phyloP scores from a whole-genome alignment of 257 asterid species.

The Ilex aquifolium region DNA sequence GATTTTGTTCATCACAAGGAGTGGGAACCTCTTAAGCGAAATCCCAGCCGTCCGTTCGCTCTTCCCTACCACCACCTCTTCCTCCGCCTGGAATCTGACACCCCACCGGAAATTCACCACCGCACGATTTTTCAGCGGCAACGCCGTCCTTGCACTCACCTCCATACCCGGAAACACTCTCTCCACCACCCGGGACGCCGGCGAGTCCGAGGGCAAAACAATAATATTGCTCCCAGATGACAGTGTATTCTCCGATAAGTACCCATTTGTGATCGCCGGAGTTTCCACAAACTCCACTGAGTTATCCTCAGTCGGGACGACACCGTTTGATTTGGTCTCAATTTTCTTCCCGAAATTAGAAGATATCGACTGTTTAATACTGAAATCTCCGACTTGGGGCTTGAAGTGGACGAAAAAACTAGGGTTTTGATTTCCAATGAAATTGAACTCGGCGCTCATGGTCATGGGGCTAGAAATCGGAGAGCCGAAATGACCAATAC shows the following conservation, averaged over 20 bases:
- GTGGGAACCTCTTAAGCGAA: conserved; percentile 39
- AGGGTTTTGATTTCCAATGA: conserved; percentile 62
- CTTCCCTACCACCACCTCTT: conserved; percentile 45
- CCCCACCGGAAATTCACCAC: conserved; percentile 81
- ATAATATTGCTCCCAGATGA: conserved; percentile 33
- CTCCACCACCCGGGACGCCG: conserved; percentile 48
- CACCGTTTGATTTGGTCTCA: conserved; percentile 26
- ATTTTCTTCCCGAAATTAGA: conserved; percentile 30
- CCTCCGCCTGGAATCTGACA: conserved; percentile 56
- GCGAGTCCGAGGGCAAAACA: conserved; percentile 34
- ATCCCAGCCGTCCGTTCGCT: conserved; percentile 31
- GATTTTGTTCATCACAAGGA: conserved; percentile 78
- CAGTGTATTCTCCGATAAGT: conserved; percentile 22
- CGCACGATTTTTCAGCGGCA: conserved; percentile 57
- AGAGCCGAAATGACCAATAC: conserved; percentile 79
- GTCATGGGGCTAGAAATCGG: conserved; percentile 74
- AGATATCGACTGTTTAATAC: conserved; percentile 56
- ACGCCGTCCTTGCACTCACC: conserved; percentile 58
- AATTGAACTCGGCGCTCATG: conserved; percentile 86
- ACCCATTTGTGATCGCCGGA: conserved; percentile 21
- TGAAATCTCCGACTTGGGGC: conserved; percentile 80
- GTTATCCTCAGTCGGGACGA: neutral
- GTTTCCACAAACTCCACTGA: conserved; percentile 11
- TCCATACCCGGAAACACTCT: conserved; percentile 45
- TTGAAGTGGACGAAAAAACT: conserved; percentile 77